Evolutionary conservation across 768 basidiomycete species (phyloP), one percentile per base, ranked within the genome.

Genomic region (Mycena albidolilacea): DNA sequence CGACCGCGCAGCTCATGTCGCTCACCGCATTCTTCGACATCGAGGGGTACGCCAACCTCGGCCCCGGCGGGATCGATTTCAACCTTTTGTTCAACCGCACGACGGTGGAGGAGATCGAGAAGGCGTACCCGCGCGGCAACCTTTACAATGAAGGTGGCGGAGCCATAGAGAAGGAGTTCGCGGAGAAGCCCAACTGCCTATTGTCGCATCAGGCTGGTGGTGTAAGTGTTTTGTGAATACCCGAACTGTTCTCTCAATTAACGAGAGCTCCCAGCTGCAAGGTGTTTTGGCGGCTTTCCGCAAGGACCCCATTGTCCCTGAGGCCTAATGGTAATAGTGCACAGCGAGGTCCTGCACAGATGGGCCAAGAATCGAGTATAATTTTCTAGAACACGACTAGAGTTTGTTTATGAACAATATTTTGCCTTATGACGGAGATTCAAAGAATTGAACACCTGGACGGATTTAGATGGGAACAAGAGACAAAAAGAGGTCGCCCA

Each of bases 61-160:
- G 52, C 52, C 52, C 52, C 21, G 52, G 52, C 52, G 52, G 52
- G 10, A 54, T 54, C 14, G 23, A 54, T 23, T 54, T 54, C 52
- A 54, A 12, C 23, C 52, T 21, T 54, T 54, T 54, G 52, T 54
- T 54, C 52, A 54, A 54, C 23, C 21, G 52, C 52, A 54, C 52
- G 23, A 54, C 52, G 52, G 52, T 54, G n/a, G 52, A 54, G 21
- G 52, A 30, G 52, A 54, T 54, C 52, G 52, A 54, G 52, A 54
- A 54, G 52, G 52, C 52, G 7, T 54, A 54, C 23, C 52, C 52
- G 52, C 52, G 52, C 10, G 52, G 52, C 9, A 23, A 23, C 7
- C 10, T 54, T 54, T 54, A 54, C 23, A 23, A 21, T 14, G 52
- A 54, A 54, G 52, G 52, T 10, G 14, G 52, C 52, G 52, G 21